Evolutionary conservation across 2,329 filamentous ascomycete species (phyloP).

Genomic region (Boeremia exigua): DNA sequence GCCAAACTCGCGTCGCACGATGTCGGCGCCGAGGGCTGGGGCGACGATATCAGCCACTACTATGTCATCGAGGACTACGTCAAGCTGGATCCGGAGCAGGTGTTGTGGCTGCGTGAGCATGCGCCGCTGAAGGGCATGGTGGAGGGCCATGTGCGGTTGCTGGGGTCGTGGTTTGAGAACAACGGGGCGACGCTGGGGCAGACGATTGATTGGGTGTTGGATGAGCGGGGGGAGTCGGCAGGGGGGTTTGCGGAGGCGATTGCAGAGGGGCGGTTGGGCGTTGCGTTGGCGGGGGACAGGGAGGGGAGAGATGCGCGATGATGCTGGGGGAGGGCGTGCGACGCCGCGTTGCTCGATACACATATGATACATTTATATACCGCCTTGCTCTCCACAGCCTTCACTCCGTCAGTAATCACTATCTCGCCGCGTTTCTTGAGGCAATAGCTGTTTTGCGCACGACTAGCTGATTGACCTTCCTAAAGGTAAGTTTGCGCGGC

Average conservation of each 20-base stretch:
- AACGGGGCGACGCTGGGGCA: constrained; percentile 68
- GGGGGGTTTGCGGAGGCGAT: constrained; percentile 67
- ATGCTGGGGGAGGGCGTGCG: background rate
- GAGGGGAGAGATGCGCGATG: background rate
- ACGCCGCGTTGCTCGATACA: background rate
- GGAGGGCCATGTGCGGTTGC: constrained; percentile 57
- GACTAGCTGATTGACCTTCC: background rate
- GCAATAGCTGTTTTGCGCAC: background rate
- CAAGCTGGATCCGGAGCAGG: constrained; percentile 66
- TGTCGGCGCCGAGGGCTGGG: constrained; percentile 66
- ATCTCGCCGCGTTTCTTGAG: no score
- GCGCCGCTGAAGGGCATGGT: constrained; percentile 64
- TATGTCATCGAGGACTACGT: constrained; percentile 70
- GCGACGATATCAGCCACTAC: constrained; percentile 68
- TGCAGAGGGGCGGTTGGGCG: constrained; percentile 73
- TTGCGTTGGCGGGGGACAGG: constrained; percentile 50
- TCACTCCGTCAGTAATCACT: no score
- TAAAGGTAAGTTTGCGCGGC: background rate
- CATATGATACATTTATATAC: background rate
- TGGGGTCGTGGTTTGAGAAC: constrained; percentile 66
- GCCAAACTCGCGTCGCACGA: constrained; percentile 47
- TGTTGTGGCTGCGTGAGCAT: constrained; percentile 63
- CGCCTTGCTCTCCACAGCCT: no score
- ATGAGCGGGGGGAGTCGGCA: constrained; percentile 60
- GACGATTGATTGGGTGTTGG: constrained; percentile 63